Base-by-base conservation (phyloP, 192 early-diverging fungal genomes). In the Coemansia sp. region DNA sequence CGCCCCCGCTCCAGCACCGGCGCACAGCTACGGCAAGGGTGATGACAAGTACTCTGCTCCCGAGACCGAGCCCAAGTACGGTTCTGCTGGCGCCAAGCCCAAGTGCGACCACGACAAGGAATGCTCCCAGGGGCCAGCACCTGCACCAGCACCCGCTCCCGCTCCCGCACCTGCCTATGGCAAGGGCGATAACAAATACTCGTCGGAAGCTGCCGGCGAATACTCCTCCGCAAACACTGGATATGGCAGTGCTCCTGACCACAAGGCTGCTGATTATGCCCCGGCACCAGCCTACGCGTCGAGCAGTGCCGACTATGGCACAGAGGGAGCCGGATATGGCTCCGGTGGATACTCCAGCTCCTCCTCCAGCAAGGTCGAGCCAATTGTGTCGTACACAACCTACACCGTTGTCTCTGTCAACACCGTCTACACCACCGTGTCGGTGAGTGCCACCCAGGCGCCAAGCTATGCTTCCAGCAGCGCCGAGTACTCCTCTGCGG, bases 381-480 rank as follows among this genome's bases (percentile, higher is more conserved):
- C 64, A 23, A 8, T 49, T n/a, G 52, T 48, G n/a, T 67, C 67
- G 52, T 63, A 67, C 64, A 56, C 65, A 5, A 77, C 69, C 0
- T 39, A 26, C 37, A 71, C 63, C 8, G 70, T 77, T 21, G 62
- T 45, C 8, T 72, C 70, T 3, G 65, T 70, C 56, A 77, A 70
- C 63, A 77, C 70, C n/a, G 63, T 77, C 7, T 72, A 77, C 19
- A 65, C 37, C 11, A 21, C 64, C 5, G 62, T 64, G 15, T 63
- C 23, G 26, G 68, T 45, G 32, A 42, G 18, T n/a, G 56, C 42
- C 3, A 44, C 65, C 0, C 44, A 41, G 8, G 56, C 3, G 21
- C 45, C 56, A 16, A 47, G 44, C 60, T 11, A 41, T 43, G 9
- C 12, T 45, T 15, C 48, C n/a, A 6, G 13, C 19, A 0, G 48